Evolutionary conservation across 441 rosid genomes (phyloP).

Genomic region (Heliophila coronopifolia): DNA sequence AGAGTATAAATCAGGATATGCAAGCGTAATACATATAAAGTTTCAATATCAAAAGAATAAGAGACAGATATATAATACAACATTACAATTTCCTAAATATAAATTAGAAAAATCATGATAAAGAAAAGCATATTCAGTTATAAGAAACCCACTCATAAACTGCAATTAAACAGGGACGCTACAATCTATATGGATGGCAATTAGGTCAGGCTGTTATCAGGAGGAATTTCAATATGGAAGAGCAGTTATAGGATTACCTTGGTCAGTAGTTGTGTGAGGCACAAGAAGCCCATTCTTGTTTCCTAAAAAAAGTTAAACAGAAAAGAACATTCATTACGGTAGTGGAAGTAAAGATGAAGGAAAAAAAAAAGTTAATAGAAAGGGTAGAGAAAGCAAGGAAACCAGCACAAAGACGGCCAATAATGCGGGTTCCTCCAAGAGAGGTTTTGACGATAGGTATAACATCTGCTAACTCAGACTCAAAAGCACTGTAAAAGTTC

Average conservation of each 20-base stretch:
- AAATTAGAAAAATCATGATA: neutral
- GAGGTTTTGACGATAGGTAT: constrained; percentile 77
- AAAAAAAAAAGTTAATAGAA: too few relatives aligned
- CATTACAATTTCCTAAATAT: neutral
- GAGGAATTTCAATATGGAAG: too few relatives aligned
- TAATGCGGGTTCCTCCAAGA: constrained; percentile 57
- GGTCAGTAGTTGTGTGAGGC: constrained; percentile 78
- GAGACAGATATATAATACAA: neutral
- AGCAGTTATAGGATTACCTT: constrained; percentile 37
- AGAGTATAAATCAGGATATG: too few relatives aligned
- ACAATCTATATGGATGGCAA: neutral
- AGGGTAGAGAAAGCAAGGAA: too few relatives aligned
- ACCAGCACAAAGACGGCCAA: constrained; percentile 86
- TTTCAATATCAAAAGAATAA: neutral
- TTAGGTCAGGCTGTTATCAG: neutral
- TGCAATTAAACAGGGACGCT: neutral
- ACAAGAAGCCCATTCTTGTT: constrained; percentile 81
- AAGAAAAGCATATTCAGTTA: neutral
- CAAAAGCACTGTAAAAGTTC: constrained; percentile 48
- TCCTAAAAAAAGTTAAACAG: constrained; percentile 38
- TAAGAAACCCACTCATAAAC: neutral
- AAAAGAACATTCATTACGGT: neutral
- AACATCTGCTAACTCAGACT: constrained; percentile 53
- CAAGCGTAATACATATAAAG: neutral
- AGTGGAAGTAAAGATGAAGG: too few relatives aligned